A percentile compares a stretch with the other conserved stretches of the same genome.
phyloP scores from a whole-genome alignment of 1,139 yeast genomes.

The Debaryomyces singareniensis region DNA sequence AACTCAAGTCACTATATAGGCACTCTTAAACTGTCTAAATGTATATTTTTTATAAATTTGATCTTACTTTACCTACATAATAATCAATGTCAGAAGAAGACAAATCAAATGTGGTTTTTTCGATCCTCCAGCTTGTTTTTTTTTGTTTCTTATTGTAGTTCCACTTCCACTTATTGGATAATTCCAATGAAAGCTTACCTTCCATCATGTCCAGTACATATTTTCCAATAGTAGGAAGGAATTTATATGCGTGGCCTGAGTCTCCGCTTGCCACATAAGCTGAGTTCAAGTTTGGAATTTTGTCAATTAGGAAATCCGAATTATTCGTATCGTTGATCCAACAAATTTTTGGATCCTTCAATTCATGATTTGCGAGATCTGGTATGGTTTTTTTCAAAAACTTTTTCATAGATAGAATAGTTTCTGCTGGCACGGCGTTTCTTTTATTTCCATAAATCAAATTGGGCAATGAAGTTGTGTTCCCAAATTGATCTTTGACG shows the following conservation, averaged over 20 bases:
- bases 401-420: conserved; percentile 14
- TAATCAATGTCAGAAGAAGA: neutral
- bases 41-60: neutral
- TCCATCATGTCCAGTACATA: conserved; percentile 13
- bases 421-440: conserved; percentile 14
- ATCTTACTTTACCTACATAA: neutral
- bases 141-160: neutral
- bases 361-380: conserved; percentile 12
- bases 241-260: conserved; percentile 40
- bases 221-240: conserved; percentile 36
- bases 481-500: conserved; percentile 2
- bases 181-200: neutral
- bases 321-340: conserved; percentile 22
- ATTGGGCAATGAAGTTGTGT: conserved; percentile 1
- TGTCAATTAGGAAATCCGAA: conserved; percentile 15
- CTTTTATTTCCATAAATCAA: neutral
- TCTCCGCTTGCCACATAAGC: conserved; percentile 22
- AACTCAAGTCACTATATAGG: neutral
- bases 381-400: conserved; percentile 15
- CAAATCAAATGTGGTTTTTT: neutral
- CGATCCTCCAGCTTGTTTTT: neutral
- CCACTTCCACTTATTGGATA: neutral
- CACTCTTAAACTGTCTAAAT: neutral
- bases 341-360: conserved; percentile 14
- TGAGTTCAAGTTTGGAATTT: conserved; percentile 12